phyloP scores from a whole-genome alignment of 768 basidiomycete species.

The Mycena albidolilacea region DNA sequence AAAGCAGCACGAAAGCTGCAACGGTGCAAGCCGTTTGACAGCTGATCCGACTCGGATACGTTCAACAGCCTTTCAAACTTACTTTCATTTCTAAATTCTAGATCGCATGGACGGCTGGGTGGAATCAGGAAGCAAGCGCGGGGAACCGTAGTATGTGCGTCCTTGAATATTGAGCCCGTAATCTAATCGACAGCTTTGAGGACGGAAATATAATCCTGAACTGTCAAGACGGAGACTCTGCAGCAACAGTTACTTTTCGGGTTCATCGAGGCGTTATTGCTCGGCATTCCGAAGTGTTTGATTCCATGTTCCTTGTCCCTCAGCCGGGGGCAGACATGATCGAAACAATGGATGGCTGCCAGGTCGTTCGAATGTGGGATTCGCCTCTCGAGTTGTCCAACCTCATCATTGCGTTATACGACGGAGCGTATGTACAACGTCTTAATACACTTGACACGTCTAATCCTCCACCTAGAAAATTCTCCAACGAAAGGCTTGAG shows the following conservation, averaged over 20 bases:
- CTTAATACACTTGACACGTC: constrained; percentile 1
- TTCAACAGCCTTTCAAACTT: too few species aligned
- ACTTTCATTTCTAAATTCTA: too few species aligned
- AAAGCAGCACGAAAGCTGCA: not conserved
- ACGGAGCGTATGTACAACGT: constrained; percentile 61
- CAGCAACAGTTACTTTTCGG: constrained; percentile 62
- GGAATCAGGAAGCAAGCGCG: too few species aligned
- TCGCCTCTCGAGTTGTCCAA: constrained; percentile 62
- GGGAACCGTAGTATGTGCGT: too few species aligned
- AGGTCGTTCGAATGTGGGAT: constrained; percentile 69
- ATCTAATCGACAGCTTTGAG: not conserved
- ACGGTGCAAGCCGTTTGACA: not conserved
- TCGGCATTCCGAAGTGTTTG: constrained; percentile 71
- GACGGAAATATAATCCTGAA: not conserved
- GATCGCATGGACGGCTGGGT: too few species aligned
- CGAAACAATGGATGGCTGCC: constrained; percentile 62
- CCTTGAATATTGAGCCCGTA: too few species aligned
- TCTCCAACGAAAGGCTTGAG: constrained; percentile 56
- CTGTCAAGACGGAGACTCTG: constrained; percentile 36
- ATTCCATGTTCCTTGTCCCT: constrained; percentile 68
- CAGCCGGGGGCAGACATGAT: constrained; percentile 49
- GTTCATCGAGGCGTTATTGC: constrained; percentile 59
- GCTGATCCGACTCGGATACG: too few species aligned
- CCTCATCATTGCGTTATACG: constrained; percentile 69
- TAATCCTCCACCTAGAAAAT: constrained; percentile 46